A percentile compares a stretch with the other conserved stretches of the same genome.
phyloP scores from a whole-genome alignment of 2,329 filamentous ascomycete genomes.

The Emmonsiellopsis sp. region DNA sequence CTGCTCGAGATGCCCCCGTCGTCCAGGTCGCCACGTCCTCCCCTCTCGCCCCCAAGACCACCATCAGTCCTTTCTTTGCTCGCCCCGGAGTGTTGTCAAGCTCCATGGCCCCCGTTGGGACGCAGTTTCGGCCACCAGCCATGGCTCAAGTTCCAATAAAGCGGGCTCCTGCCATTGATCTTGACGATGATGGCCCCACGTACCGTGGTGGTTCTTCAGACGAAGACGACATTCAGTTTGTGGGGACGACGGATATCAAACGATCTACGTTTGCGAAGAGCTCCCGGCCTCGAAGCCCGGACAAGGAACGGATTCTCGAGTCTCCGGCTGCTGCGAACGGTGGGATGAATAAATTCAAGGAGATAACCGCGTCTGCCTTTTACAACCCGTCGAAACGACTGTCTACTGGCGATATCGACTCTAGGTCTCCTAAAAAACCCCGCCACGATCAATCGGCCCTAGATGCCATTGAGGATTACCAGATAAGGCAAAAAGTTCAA shows the following conservation, averaged over 20 bases:
- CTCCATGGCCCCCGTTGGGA: conserved; percentile 68
- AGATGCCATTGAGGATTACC: conserved; percentile 43
- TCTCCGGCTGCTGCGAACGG: conserved; percentile 27
- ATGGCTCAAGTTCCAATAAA: conserved; percentile 32
- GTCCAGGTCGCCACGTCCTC: conserved; percentile 89
- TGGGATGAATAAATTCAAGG: conserved; percentile 28
- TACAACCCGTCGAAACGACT: conserved; percentile 37
- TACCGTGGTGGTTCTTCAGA: conserved; percentile 58
- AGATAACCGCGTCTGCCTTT: conserved; percentile 35
- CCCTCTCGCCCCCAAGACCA: conserved; percentile 49
- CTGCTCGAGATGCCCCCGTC: conserved; percentile 28
- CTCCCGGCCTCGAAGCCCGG: conserved; percentile 23
- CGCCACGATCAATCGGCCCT: conserved; percentile 34
- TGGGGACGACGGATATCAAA: conserved; percentile 49
- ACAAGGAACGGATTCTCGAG: conserved; percentile 30
- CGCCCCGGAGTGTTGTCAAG: conserved; percentile 44
- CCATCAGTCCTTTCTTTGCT: conserved; percentile 24
- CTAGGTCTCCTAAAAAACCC: conserved; percentile 20
- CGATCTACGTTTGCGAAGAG: conserved; percentile 48
- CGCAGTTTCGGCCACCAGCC: conserved; percentile 52
- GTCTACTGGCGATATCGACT: not conserved
- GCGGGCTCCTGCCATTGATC: conserved; percentile 34
- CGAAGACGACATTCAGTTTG: conserved; percentile 42
- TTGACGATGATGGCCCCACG: conserved; percentile 47
- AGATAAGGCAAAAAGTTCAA: conserved; percentile 42